A percentile compares a stretch with the other conserved stretches of the same genome.
These are phyloP conservation scores for Claviceps monticola DNA, from an alignment of 2,329 filamentous ascomycete genomes.

Conservation along the genomic window DNA sequence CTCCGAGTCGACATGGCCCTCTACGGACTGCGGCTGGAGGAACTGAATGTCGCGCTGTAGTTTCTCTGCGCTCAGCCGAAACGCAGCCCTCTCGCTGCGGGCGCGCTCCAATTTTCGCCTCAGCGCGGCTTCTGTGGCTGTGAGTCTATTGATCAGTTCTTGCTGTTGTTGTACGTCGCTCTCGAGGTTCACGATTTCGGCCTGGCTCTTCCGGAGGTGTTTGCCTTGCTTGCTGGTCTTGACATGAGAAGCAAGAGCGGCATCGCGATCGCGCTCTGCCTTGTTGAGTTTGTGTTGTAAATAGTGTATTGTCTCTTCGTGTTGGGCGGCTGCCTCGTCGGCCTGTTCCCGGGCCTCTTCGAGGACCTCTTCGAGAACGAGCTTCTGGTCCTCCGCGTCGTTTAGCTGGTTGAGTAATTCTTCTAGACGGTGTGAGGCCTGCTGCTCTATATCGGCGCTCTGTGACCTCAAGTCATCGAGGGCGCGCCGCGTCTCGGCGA, in stretches of 20 bases:
- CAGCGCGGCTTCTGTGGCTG: slow-evolving; percentile 43
- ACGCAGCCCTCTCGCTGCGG: slow-evolving; percentile 49
- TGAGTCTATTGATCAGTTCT: slow-evolving; percentile 43
- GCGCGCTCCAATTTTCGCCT: slow-evolving; percentile 55
- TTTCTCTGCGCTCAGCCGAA: slow-evolving; percentile 39
- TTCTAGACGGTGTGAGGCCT: slow-evolving; percentile 24
- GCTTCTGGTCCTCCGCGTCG: slow-evolving; percentile 44
- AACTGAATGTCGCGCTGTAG: slow-evolving; percentile 36
- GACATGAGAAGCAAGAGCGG: slow-evolving; percentile 17
- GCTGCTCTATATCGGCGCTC: slow-evolving; percentile 37
- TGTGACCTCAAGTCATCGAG: slow-evolving; percentile 39
- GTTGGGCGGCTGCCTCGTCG: slow-evolving; percentile 30
- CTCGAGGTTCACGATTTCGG: slow-evolving; percentile 55
- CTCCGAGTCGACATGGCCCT: slow-evolving; percentile 16
- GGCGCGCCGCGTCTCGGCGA: slow-evolving; percentile 45
- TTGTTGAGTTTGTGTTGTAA: slow-evolving; percentile 36
- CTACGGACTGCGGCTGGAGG: slow-evolving; percentile 27
- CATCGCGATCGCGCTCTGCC: slow-evolving; percentile 32
- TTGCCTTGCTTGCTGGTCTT: slow-evolving; percentile 39
- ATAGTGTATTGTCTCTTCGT: slow-evolving; percentile 28
- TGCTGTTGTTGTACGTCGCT: slow-evolving; percentile 59
- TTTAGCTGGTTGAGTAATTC: slow-evolving; percentile 41
- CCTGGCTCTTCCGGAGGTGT: slow-evolving; percentile 48
- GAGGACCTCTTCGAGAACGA: slow-evolving; percentile 44
- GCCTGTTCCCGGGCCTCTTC: slow-evolving; percentile 38